These are phyloP conservation scores for Aspergillus sp. DNA, from an alignment of 2,329 filamentous ascomycete species.

Conservation along the genomic window DNA sequence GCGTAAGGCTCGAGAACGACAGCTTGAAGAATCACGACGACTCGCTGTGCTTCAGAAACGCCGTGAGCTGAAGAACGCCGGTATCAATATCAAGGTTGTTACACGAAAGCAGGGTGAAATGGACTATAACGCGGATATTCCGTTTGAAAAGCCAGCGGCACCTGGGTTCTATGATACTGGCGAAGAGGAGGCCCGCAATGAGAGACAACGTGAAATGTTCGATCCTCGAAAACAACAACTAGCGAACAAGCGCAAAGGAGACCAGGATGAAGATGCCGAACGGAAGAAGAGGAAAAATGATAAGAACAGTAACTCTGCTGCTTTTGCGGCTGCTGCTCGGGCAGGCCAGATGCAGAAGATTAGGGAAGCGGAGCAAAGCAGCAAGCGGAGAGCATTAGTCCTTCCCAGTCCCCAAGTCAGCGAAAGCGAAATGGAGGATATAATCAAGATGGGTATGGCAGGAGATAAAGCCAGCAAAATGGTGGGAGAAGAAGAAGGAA, in stretches of 20 bases:
- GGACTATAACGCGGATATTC: conserved; percentile 99
- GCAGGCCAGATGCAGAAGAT: conserved; percentile 94
- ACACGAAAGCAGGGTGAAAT: conserved; percentile 94
- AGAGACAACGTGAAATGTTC: conserved; percentile 78
- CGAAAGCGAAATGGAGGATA: conserved; percentile 91
- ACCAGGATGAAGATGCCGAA: conserved; percentile 76
- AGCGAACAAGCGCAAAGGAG: conserved; percentile 89
- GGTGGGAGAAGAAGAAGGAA: conserved; percentile 78
- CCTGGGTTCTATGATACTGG: conserved; percentile 90
- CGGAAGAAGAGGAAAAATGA: conserved; percentile 86
- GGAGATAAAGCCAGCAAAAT: conserved; percentile 79
- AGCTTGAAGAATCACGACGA: conserved; percentile 89
- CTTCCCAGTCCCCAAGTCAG: conserved; percentile 88
- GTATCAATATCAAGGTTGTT: conserved; percentile 95
- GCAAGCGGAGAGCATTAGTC: conserved; percentile 80
- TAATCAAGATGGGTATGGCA: conserved; percentile 97
- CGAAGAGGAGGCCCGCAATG: conserved; percentile 78
- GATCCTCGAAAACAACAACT: conserved; percentile 92
- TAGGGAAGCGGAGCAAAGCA: conserved; percentile 93
- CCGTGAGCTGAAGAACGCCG: conserved; percentile 92
- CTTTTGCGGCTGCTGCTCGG: conserved; percentile 83
- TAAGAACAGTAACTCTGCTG: conserved; percentile 74
- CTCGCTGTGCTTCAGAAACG: conserved; percentile 91
- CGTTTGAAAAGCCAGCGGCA: conserved; percentile 89
- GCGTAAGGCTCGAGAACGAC: conserved; percentile 90